These are phyloP conservation scores for Hortiboletus flavorubellus DNA, from an alignment of 768 basidiomycete species.

Conservation along the genomic window DNA sequence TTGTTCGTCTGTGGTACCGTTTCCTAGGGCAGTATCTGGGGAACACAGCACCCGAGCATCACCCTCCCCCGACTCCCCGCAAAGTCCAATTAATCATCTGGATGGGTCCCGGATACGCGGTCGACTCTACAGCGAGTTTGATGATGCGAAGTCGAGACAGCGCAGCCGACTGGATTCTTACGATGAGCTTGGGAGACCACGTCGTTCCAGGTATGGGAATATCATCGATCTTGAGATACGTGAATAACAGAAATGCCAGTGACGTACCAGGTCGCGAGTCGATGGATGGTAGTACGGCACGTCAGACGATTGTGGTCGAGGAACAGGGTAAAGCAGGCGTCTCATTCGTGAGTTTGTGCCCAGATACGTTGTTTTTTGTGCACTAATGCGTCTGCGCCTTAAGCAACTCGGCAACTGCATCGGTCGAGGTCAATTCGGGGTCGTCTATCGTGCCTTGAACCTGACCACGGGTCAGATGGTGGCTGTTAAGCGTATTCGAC, in stretches of 20 bases:
- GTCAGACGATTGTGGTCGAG: conserved; percentile 69
- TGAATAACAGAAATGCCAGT: conserved; percentile 55
- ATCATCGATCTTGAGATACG: conserved; percentile 61
- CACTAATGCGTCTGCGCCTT: conserved; percentile 9
- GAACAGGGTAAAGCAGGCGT: conserved; percentile 80
- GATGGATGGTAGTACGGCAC: conserved; percentile 58
- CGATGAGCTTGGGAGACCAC: conserved; percentile 59
- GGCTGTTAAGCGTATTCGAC: conserved; percentile 94
- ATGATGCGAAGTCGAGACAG: conserved; percentile 49
- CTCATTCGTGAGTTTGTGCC: conserved; percentile 65
- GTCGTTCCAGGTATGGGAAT: conserved; percentile 67
- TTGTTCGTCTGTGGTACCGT: conserved; percentile 51
- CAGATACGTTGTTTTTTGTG: background rate
- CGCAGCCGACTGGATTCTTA: conserved; percentile 62
- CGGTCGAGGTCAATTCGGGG: conserved; percentile 94
- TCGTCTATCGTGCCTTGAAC: conserved; percentile 93
- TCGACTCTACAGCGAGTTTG: conserved; percentile 73
- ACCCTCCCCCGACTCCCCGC: conserved; percentile 38
- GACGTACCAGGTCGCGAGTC: conserved; percentile 62
- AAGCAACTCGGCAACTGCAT: conserved; percentile 99
- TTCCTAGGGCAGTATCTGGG: conserved; percentile 58
- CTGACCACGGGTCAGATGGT: conserved; percentile 94
- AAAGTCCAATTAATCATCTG: conserved; percentile 24
- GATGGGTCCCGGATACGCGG: conserved; percentile 45
- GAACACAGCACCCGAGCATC: conserved; percentile 39